These are phyloP conservation scores for Trichoderma koningiopsis DNA, from an alignment of 2,329 filamentous ascomycete species.

Conservation along the genomic window DNA sequence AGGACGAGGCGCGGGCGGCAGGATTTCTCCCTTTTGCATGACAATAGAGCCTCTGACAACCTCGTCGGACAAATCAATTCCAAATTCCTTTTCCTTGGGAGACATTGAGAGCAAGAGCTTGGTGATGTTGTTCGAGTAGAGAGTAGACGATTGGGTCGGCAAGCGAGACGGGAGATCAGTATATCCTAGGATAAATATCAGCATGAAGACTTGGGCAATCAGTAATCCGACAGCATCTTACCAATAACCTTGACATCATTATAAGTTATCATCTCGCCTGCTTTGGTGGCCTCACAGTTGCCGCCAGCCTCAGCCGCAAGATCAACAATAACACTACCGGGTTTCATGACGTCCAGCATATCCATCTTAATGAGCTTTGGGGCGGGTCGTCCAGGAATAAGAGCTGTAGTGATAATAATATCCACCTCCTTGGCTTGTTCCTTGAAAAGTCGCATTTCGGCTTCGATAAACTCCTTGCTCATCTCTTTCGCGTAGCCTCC, in stretches of 20 bases:
- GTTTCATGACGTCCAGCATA: constrained; percentile 84
- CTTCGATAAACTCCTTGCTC: constrained; percentile 91
- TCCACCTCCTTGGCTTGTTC: constrained; percentile 86
- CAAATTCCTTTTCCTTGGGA: constrained; percentile 76
- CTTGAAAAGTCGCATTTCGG: constrained; percentile 89
- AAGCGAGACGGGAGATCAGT: constrained; percentile 85
- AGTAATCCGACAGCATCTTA: constrained; percentile 40
- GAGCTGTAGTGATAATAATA: constrained; percentile 89
- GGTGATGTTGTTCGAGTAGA: constrained; percentile 93
- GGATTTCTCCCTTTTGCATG: constrained; percentile 72
- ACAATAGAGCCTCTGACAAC: constrained; percentile 85
- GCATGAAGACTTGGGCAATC: background rate
- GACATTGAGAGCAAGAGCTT: constrained; percentile 84
- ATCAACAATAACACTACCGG: constrained; percentile 85
- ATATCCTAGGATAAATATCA: constrained; percentile 56
- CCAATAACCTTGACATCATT: constrained; percentile 84
- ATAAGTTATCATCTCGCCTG: constrained; percentile 69
- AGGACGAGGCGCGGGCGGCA: constrained; percentile 75
- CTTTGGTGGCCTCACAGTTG: constrained; percentile 80
- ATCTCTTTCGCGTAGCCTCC: constrained; percentile 92
- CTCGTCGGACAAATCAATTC: constrained; percentile 79
- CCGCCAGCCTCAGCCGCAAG: constrained; percentile 85
- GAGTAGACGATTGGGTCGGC: constrained; percentile 83
- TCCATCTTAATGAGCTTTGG: constrained; percentile 81
- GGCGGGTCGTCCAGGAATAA: constrained; percentile 82